Conservation (phyloP, 2,329 filamentous ascomycete species). For the Clarireedia homoeocarpa region DNA sequence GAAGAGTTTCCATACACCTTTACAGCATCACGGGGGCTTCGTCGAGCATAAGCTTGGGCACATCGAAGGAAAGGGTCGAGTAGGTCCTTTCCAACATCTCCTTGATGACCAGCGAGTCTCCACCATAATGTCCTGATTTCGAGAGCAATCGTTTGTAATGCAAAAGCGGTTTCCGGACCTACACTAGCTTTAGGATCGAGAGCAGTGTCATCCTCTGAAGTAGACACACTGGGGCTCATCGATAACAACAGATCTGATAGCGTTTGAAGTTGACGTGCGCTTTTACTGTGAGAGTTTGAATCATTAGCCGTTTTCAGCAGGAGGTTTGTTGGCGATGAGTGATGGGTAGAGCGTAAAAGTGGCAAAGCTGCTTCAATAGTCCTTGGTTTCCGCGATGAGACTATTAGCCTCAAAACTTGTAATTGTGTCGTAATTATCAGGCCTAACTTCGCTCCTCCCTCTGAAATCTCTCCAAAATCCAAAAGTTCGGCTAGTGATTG, state of each 20-base stretch:
- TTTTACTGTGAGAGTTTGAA: constrained; percentile 45
- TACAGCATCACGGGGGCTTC: constrained; percentile 28
- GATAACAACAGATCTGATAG: constrained; percentile 58
- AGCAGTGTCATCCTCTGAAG: constrained; percentile 51
- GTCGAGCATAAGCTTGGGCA: constrained; percentile 50
- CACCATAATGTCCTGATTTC: constrained; percentile 57
- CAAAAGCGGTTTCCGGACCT: constrained; percentile 49
- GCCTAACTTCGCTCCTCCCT: constrained; percentile 38
- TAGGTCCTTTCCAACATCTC: constrained; percentile 55
- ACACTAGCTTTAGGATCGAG: constrained; percentile 46
- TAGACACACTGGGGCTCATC: constrained; percentile 59
- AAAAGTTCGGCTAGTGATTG: constrained; percentile 51
- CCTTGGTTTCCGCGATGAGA: constrained; percentile 49
- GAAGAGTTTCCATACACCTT: constrained; percentile 20
- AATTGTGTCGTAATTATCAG: constrained; percentile 58
- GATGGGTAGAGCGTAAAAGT: constrained; percentile 43
- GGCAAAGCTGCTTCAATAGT: constrained; percentile 50
- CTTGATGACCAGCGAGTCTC: constrained; percentile 51
- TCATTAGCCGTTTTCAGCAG: constrained; percentile 37
- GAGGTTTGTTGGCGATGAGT: constrained; percentile 51
- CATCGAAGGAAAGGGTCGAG: constrained; percentile 58
- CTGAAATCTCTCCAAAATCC: constrained; percentile 44
- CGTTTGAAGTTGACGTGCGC: constrained; percentile 57
- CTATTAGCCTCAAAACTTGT: constrained; percentile 56
- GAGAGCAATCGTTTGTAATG: constrained; percentile 57